Base-by-base conservation (phyloP, 1,284 basidiomycete genomes). In the Sanghuangporus baumii region DNA sequence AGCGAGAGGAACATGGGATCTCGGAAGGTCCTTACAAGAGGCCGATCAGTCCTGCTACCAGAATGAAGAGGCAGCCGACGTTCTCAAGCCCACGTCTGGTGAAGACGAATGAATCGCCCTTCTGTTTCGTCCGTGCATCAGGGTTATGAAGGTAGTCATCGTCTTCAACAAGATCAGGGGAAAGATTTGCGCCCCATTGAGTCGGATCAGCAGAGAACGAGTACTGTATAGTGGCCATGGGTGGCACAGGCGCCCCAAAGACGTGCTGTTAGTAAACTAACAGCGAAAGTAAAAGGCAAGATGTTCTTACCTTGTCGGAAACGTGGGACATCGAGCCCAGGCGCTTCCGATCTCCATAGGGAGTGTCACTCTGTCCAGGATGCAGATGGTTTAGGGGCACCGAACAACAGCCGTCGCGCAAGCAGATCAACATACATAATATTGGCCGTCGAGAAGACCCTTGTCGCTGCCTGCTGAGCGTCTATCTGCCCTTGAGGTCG, bases 11-110 rank as follows among this genome's bases (percentile, higher is more conserved):
- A 18, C 18, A 58, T 8, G 12, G 14, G 23, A 47, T 26, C 43
- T 55, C 58, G 16, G 11, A 31, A 26, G 70, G 6, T 18, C 7
- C 82, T 70, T 68, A 84, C 83, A 86, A 85, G 20, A 85, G 75
- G 16, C 75, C 69, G 38, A 89, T 67, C 38, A 88, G 73, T 8
- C 74, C 73, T 3, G 76, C 57, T n/a, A 76, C 69, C 12, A 89
- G 71, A 43, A 87, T 51, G 56, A 79, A 62, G 11, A 91, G 75
- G 72, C 87, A 89, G 0, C 88, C 89, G 1, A 91, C 66, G 68
- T 91, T 90, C 34, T 76, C 73, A 14, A 88, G 54, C 7, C 87
- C 88, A 69, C 88, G 76, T 43, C 74, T 65, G 37, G 78, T 78
- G 62, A 78, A 70, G 37, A 78, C 73, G 14, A 79, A 68, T 18